Base-by-base conservation (phyloP, 331 rosid genomes). In the Stylosanthes scabra region DNA sequence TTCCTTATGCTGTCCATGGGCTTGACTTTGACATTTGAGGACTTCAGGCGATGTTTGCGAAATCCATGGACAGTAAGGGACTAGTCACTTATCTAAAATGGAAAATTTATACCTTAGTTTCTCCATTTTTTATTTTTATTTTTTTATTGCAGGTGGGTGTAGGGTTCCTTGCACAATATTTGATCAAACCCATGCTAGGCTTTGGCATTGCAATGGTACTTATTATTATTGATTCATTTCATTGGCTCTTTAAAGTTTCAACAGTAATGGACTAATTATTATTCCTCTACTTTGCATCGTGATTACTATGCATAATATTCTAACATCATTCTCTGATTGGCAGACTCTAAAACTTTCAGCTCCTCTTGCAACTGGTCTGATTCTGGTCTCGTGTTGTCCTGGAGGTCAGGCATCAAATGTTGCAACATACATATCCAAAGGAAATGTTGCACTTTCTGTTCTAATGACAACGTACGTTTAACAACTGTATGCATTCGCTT, bases 1-100 rank as follows among this genome's bases (percentile, higher is more conserved):
- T 89, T 94, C 80, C 99, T 94, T 62, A 94, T 94, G 97, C 90
- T 94, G 61, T 94, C 97, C 3, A 91, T 94, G 99, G 99, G 99
- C 57, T 82, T 89, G 85, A 94, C 98, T 45, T 81, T 94, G 86
- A 91, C 95, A 42, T 94, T 94, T 74, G 91, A 94, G 67, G 98
- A 94, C 83, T 94, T 94, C 78, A 88, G 87, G 79, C 83, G 95
- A 56, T 94, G 98, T 79, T 74, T 94, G 74, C 88, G 88, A 62
- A 94, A 94, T 77, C 97, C 97, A 6, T 91, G 97, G 99, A 91
- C 96, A 61, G 98, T 90, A 78, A 90, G 90, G 71, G 68, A 58
- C 74, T 14, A 63, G 47, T 40, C 44, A 14, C 71, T 63, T 6
- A 9, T 31, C 15, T 63, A 42, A 55, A 42, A 68, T 27, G 51